phyloP scores from a whole-genome alignment of 176 grass and related monocot genomes.

The Oryza officinalis region DNA sequence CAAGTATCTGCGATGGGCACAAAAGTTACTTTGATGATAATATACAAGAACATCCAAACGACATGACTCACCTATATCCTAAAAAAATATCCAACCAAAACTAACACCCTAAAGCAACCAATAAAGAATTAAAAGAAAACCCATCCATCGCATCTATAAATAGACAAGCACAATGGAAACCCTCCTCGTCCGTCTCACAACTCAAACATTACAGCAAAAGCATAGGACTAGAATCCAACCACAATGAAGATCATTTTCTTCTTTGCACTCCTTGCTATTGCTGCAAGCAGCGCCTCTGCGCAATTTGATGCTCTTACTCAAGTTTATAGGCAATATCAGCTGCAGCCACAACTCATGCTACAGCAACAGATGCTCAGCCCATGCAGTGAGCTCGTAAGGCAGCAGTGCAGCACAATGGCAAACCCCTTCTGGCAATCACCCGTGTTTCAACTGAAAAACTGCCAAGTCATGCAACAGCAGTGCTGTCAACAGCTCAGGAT shows the following conservation, averaged over 20 bases:
- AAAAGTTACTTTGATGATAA: neutral
- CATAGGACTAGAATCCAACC: neutral
- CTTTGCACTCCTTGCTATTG: neutral
- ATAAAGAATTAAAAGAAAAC: neutral
- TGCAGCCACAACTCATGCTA: too few species aligned
- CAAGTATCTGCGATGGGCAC: neutral
- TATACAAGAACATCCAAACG: neutral
- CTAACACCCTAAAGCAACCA: neutral
- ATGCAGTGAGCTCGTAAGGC: too few species aligned
- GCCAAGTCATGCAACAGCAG: too few species aligned
- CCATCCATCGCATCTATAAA: neutral
- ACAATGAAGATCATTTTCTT: slow-evolving; percentile 1
- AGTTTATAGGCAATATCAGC: too few species aligned
- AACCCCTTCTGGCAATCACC: too few species aligned
- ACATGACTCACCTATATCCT: neutral
- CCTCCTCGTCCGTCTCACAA: neutral
- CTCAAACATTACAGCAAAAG: neutral
- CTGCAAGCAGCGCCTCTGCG: neutral
- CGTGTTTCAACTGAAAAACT: too few species aligned
- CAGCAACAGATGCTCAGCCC: too few species aligned
- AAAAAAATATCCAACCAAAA: too few species aligned
- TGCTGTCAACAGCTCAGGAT: too few species aligned
- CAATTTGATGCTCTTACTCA: neutral
- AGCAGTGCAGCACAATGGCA: too few species aligned
- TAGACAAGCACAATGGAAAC: neutral